A percentile compares a stretch with the other conserved stretches of the same genome.
phyloP scores from a whole-genome alignment of 306 rosid species.

The Sechiopsis laciniata region DNA sequence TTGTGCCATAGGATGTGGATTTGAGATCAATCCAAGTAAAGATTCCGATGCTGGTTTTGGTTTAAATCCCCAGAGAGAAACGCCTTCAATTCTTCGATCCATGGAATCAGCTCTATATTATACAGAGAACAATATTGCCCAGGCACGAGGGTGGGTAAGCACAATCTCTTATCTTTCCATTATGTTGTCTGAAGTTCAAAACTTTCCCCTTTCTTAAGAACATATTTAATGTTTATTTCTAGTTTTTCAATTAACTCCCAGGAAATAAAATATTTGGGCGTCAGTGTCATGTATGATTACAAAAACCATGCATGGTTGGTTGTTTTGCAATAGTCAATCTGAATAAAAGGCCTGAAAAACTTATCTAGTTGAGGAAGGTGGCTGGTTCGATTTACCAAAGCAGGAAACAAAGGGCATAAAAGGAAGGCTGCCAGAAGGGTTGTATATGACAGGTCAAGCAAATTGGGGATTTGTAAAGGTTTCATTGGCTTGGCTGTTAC shows the following conservation, averaged over 20 bases:
- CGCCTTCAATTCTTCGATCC: constrained; percentile 60
- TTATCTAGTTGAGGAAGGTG: background rate
- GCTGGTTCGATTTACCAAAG: background rate
- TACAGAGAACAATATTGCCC: constrained; percentile 53
- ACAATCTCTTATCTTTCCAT: constrained; percentile 37
- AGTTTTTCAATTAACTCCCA: constrained; percentile 1
- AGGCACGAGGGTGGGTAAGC: constrained; percentile 99
- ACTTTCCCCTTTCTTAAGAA: background rate
- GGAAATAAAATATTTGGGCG: background rate
- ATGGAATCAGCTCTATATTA: constrained; percentile 86
- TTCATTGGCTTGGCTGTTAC: background rate
- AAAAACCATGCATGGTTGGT: background rate
- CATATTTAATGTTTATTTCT: background rate
- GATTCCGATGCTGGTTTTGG: constrained; percentile 74
- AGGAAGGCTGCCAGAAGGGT: background rate
- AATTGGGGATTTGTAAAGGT: background rate
- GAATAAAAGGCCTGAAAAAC: background rate
- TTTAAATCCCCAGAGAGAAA: constrained; percentile 36
- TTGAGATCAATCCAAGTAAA: constrained; percentile 39
- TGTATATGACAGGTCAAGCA: background rate
- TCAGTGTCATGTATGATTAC: constrained; percentile 4
- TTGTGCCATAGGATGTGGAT: constrained; percentile 71
- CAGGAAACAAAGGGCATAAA: background rate
- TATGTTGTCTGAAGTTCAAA: constrained; percentile 27
- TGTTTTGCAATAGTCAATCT: background rate